Evolutionary conservation across 495 filamentous ascomycete genomes (phyloP).

Genomic region (Aspergillus ellipticus): DNA sequence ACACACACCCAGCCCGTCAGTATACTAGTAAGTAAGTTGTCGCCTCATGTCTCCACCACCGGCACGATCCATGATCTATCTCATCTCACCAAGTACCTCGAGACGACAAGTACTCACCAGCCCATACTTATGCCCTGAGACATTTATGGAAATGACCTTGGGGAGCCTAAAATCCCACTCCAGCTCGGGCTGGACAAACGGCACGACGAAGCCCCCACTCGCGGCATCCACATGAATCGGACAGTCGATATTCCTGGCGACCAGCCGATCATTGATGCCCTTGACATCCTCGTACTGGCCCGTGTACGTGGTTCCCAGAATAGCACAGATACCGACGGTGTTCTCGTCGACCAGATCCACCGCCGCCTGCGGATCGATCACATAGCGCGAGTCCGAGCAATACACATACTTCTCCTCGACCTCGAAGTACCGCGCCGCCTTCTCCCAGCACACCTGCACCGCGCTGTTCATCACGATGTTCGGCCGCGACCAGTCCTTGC

Average conservation of each 20-base stretch:
- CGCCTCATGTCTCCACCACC: background rate
- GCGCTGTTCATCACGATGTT: conserved; percentile 93
- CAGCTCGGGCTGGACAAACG: conserved; percentile 77
- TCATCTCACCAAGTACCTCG: no score
- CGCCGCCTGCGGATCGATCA: conserved; percentile 81
- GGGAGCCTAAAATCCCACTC: conserved; percentile 86
- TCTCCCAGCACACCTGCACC: conserved; percentile 96
- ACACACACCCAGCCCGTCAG: no score
- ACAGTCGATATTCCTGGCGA: conserved; percentile 65
- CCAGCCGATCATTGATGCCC: conserved; percentile 77
- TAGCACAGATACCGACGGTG: conserved; percentile 89
- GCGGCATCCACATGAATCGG: conserved; percentile 92
- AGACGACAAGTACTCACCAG: no score
- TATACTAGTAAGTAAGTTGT: no score
- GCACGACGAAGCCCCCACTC: conserved; percentile 83
- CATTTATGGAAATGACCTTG: conserved; percentile 87
- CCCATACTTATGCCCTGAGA: conserved; percentile 87
- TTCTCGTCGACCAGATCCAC: conserved; percentile 89
- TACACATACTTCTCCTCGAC: conserved; percentile 86
- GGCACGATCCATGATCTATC: background rate
- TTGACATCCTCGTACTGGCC: conserved; percentile 93
- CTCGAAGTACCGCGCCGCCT: conserved; percentile 92
- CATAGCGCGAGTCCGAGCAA: conserved; percentile 74
- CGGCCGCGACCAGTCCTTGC: conserved; percentile 68
- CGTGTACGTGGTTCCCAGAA: conserved; percentile 91